Evolutionary conservation across 176 grass and related monocot genomes (phyloP).

Genomic region (Cenchrus purpureus): DNA sequence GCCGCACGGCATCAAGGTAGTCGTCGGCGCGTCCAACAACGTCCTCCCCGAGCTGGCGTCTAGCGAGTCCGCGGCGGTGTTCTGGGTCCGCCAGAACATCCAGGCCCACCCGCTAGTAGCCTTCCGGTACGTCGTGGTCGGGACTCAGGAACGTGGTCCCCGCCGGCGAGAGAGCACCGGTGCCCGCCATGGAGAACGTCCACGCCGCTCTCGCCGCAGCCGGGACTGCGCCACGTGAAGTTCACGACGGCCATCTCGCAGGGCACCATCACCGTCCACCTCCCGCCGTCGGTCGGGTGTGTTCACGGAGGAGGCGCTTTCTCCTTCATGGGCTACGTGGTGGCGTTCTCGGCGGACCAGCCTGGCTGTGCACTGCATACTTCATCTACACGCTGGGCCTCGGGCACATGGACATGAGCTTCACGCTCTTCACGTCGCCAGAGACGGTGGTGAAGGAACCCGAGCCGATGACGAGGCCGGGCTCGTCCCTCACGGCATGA

Average conservation of each 20-base stretch:
- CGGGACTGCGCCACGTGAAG: slow-evolving; percentile 48
- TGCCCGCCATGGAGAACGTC: slow-evolving; percentile 75
- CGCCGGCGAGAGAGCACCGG: slow-evolving; percentile 10
- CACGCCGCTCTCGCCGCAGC: slow-evolving; percentile 41
- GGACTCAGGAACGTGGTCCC: slow-evolving; percentile 55
- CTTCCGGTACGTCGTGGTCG: slow-evolving; percentile 69
- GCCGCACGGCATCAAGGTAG: slow-evolving; percentile 46
- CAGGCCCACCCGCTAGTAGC: slow-evolving; percentile 40
- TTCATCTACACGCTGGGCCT: slow-evolving; percentile 45
- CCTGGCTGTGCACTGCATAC: no score
- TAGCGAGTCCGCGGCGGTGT: no score
- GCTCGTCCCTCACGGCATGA: no score
- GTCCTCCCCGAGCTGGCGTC: neutral
- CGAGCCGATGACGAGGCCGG: neutral
- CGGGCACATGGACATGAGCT: slow-evolving; percentile 19
- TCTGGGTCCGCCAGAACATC: slow-evolving; percentile 65
- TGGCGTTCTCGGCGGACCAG: no score
- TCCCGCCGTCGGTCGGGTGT: slow-evolving; percentile 52
- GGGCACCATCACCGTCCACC: slow-evolving; percentile 23
- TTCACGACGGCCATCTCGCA: slow-evolving; percentile 58
- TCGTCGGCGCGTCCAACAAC: slow-evolving; percentile 52
- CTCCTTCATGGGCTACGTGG: slow-evolving; percentile 37
- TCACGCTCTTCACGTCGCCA: slow-evolving; percentile 53
- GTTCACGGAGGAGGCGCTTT: slow-evolving; percentile 33
- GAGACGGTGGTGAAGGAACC: slow-evolving; percentile 51